These are phyloP conservation scores for Aegilops speltoides DNA, from an alignment of 176 grass and related monocot genomes.

Conservation along the genomic window DNA sequence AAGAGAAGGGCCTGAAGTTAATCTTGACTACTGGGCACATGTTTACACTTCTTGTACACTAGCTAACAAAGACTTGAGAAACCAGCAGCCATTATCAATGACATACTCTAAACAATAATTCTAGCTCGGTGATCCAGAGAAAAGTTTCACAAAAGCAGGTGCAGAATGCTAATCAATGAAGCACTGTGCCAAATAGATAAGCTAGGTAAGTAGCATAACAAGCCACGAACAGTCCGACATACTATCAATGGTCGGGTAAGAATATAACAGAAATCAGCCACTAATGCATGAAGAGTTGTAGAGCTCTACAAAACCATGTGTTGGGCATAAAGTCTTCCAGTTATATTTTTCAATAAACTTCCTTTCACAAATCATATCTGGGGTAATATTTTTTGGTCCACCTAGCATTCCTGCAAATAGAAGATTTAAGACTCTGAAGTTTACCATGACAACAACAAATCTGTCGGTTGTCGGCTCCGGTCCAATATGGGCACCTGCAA, in stretches of 20 bases:
- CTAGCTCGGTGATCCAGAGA: background rate
- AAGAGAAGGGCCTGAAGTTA: background rate
- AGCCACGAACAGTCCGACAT: background rate
- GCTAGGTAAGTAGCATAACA: background rate
- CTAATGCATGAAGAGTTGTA: background rate
- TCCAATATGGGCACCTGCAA: slow-evolving; percentile 97
- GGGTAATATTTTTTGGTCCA: background rate
- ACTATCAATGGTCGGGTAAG: background rate
- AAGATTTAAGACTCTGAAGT: background rate
- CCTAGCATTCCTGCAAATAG: slow-evolving; percentile 21
- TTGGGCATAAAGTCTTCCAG: background rate
- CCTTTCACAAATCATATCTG: slow-evolving; percentile 16
- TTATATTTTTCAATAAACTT: background rate
- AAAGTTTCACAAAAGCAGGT: background rate
- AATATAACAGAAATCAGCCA: background rate
- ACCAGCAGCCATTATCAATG: slow-evolving; percentile 4
- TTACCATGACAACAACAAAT: slow-evolving; percentile 99
- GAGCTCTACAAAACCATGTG: background rate
- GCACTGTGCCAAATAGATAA: background rate
- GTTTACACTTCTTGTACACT: slow-evolving; percentile 4
- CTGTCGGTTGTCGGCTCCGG: slow-evolving; percentile 97
- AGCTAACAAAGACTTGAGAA: background rate
- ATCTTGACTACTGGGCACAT: background rate
- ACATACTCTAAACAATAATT: background rate
- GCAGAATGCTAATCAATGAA: background rate